A percentile compares a stretch with the other conserved stretches of the same genome.
These are phyloP conservation scores for Solanum aculeatissimum DNA, from an alignment of 305 asterid species.

Conservation along the genomic window DNA sequence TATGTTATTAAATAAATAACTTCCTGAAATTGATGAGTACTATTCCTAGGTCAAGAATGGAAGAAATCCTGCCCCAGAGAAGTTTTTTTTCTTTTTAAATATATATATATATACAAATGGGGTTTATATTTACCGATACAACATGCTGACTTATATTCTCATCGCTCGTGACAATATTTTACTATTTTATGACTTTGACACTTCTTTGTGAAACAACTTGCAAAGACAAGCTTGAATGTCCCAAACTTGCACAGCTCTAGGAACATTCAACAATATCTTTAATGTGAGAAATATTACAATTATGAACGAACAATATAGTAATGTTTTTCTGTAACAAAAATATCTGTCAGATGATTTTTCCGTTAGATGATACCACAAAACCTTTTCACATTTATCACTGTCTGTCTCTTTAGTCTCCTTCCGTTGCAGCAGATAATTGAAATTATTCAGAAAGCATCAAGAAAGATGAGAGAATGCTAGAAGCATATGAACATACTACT, in stretches of 20 bases:
- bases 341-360: not conserved
- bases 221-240: not conserved
- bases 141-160: not conserved
- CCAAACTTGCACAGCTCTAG: not conserved
- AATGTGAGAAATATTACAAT: not conserved
- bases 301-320: not conserved
- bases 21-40: not conserved
- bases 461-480: not conserved
- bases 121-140: no score
- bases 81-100: not conserved
- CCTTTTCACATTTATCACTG: not conserved
- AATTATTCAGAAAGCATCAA: not conserved
- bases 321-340: not conserved
- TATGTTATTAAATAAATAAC: not conserved
- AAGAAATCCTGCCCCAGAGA: not conserved
- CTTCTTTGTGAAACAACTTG: not conserved
- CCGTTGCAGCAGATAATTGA: not conserved
- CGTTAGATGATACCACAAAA: not conserved
- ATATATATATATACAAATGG: no score
- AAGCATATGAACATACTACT: not conserved
- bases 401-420: not conserved
- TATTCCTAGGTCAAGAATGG: not conserved
- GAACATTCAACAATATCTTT: not conserved
- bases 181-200: not conserved
- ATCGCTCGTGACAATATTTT: not conserved